Conservation (phyloP, 345 rosid genomes). For the Syzygium jambos region DNA sequence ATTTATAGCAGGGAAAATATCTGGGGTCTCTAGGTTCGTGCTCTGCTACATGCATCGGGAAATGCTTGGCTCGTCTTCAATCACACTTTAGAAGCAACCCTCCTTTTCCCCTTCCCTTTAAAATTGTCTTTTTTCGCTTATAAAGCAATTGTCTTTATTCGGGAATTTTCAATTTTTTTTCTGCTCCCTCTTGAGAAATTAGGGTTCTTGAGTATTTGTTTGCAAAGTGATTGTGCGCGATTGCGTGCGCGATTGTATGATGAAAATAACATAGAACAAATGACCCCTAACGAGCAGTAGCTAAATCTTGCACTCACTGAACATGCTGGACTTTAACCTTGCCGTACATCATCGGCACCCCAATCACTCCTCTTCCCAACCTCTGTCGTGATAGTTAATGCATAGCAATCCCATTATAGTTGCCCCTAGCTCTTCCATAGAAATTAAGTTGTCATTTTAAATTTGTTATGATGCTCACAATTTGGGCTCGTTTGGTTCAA, state of each 20-base stretch:
- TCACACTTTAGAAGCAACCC: background rate
- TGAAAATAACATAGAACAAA: too few relatives aligned
- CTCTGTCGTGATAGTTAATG: background rate
- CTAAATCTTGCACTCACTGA: too few relatives aligned
- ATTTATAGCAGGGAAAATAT: background rate
- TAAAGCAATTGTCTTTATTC: background rate
- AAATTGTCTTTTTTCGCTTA: background rate
- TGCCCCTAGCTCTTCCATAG: background rate
- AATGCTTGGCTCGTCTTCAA: background rate
- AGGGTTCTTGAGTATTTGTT: too few relatives aligned
- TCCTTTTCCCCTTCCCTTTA: background rate
- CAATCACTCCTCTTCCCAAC: background rate
- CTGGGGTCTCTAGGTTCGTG: background rate
- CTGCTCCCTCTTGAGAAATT: too few relatives aligned
- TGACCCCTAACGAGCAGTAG: too few relatives aligned
- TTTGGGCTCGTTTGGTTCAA: background rate
- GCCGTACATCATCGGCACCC: background rate
- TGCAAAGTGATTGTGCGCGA: too few relatives aligned
- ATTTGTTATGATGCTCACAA: background rate
- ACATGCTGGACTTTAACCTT: background rate
- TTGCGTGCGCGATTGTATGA: too few relatives aligned
- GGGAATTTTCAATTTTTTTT: background rate
- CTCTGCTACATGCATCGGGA: background rate
- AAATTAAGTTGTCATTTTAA: background rate
- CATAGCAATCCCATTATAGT: background rate